These are phyloP conservation scores for Colletotrichum caudatum DNA, from an alignment of 2,329 filamentous ascomycete species.

Conservation along the genomic window DNA sequence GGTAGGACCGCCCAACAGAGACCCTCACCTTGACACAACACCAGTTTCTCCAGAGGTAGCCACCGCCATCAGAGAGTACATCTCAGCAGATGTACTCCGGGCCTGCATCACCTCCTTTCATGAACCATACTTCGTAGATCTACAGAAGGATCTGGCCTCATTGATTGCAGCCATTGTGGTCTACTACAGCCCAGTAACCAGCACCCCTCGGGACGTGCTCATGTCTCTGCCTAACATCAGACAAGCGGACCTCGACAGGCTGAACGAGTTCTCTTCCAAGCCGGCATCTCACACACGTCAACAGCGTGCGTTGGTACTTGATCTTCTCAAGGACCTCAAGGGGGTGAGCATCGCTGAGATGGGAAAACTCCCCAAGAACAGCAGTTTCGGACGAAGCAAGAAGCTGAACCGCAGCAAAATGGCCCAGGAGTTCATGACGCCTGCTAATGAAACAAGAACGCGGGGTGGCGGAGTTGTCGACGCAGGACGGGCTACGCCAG, in stretches of 20 bases:
- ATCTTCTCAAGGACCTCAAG: constrained; percentile 86
- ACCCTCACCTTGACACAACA: constrained; percentile 52
- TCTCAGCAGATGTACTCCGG: constrained; percentile 88
- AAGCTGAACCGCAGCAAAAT: constrained; percentile 66
- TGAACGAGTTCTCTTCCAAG: constrained; percentile 70
- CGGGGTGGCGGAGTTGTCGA: constrained; percentile 47
- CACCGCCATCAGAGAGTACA: constrained; percentile 85
- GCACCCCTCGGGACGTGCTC: constrained; percentile 81
- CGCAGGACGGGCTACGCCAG: constrained; percentile 57
- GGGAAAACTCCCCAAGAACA: constrained; percentile 79
- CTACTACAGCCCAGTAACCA: constrained; percentile 76
- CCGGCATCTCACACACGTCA: constrained; percentile 74
- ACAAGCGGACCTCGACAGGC: constrained; percentile 73
- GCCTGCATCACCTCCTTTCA: constrained; percentile 91
- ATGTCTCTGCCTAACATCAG: constrained; percentile 83
- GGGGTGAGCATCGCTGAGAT: constrained; percentile 94
- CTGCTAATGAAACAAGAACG: constrained; percentile 47
- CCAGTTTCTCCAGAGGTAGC: constrained; percentile 67
- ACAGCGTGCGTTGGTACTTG: constrained; percentile 84
- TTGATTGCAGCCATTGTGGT: constrained; percentile 89
- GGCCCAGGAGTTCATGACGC: constrained; percentile 75
- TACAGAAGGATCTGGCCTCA: constrained; percentile 90
- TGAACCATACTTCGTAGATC: constrained; percentile 95
- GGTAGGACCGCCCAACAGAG: constrained; percentile 32
- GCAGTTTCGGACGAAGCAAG: constrained; percentile 56